A percentile compares a stretch with the other conserved stretches of the same genome.
Evolutionary conservation across 257 asterid species (phyloP).

Genomic region (Coffea eugenioides): DNA sequence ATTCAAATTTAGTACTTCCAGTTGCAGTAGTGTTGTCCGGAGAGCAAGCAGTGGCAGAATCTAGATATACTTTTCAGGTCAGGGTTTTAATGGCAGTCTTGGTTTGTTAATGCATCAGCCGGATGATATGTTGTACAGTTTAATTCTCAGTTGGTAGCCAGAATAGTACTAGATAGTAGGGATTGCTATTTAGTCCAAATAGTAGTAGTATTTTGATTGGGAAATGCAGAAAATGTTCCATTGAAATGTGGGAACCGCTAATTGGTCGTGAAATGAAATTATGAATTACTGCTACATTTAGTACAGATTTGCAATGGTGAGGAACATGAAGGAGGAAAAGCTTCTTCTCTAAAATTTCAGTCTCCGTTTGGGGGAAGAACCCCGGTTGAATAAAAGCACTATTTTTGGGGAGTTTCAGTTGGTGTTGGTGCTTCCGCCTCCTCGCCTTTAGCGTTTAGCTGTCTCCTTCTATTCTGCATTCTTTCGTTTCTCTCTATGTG

Average conservation of each 20-base stretch:
- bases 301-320: background rate
- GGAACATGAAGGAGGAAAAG: background rate
- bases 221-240: background rate
- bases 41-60: background rate
- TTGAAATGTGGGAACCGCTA: background rate
- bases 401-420: background rate
- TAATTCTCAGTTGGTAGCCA: background rate
- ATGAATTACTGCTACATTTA: background rate
- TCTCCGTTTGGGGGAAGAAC: background rate
- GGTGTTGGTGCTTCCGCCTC: background rate
- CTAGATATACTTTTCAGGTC: background rate
- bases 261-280: background rate
- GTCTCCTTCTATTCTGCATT: background rate
- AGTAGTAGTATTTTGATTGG: too few species aligned
- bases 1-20: background rate
- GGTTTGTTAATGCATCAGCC: constrained; percentile 4
- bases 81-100: background rate
- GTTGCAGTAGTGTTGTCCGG: background rate
- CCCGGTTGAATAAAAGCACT: constrained; percentile 7
- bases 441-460: background rate
- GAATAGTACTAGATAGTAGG: background rate
- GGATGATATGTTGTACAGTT: constrained; percentile 18
- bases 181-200: too few species aligned
- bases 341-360: constrained; percentile 3
- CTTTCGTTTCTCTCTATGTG: background rate